Percentiles rank a stretch among this genome's conserved stretches.
phyloP scores from a whole-genome alignment of 2,329 filamentous ascomycete genomes.

The Fusarium succisae region DNA sequence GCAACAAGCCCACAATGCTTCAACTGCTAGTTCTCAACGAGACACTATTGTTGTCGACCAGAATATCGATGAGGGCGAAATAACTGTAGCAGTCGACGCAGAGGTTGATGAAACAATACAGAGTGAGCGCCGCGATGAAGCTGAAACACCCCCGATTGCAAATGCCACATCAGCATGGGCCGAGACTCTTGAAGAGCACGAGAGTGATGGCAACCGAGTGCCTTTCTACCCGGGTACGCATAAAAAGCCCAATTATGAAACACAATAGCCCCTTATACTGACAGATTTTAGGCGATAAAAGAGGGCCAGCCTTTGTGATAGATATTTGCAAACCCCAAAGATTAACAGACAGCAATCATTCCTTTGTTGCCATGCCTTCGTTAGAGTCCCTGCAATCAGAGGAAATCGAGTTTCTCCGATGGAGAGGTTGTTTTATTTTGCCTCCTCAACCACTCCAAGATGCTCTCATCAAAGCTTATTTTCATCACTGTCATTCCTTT shows the following conservation, averaged over 20 bases:
- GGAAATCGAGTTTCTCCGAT: not conserved
- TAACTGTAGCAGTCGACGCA: not conserved
- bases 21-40: not conserved
- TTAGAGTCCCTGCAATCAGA: not conserved
- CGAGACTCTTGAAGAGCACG: not conserved
- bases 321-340: not conserved
- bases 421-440: not conserved
- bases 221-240: not conserved
- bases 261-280: accelerated
- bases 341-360: not conserved
- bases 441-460: not conserved
- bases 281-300: not conserved
- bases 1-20: not conserved
- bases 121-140: accelerated
- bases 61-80: not conserved
- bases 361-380: not conserved
- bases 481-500: not conserved
- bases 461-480: not conserved
- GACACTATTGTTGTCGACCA: not conserved
- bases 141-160: not conserved
- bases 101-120: not conserved
- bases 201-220: not conserved
- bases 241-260: accelerated
- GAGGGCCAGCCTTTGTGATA: not conserved
- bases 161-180: not conserved